phyloP scores from a whole-genome alignment of 2,329 filamentous ascomycete genomes.

The Emergomyces orientalis region DNA sequence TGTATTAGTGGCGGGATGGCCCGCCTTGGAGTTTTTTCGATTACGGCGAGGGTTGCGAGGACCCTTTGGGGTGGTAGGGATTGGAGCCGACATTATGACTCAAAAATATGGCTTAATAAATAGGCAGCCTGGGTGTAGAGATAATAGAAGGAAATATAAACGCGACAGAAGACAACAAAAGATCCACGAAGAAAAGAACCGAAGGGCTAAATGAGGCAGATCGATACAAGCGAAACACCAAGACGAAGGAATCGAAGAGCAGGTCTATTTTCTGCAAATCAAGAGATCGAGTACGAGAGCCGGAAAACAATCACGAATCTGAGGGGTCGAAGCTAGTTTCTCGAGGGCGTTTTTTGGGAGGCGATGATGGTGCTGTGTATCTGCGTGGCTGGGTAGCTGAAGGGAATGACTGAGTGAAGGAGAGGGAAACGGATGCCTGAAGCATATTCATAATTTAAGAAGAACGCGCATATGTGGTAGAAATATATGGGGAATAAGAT shows the following conservation, averaged over 20 bases:
- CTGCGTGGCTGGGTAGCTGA: neutral
- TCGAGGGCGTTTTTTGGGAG: constrained; percentile 5
- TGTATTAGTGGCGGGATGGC: constrained; percentile 12
- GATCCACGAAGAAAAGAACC: constrained; percentile 13
- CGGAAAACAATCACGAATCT: neutral
- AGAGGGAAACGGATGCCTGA: constrained; percentile 5
- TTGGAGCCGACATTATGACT: constrained; percentile 39
- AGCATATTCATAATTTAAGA: constrained; percentile 9
- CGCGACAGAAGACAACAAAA: neutral
- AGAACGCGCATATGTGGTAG: neutral
- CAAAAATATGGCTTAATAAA: constrained; percentile 40
- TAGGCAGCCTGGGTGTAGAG: constrained; percentile 37
- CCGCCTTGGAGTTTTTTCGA: constrained; percentile 27
- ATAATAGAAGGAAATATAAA: constrained; percentile 21
- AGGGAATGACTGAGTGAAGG: neutral
- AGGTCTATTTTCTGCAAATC: neutral
- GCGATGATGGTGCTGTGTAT: neutral
- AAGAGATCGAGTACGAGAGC: neutral
- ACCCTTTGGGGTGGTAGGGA: constrained; percentile 32
- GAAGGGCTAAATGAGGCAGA: constrained; percentile 11
- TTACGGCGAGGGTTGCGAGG: constrained; percentile 30
- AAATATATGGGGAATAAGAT: constrained; percentile 1
- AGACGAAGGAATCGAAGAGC: constrained; percentile 7
- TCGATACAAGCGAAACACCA: constrained; percentile 11
- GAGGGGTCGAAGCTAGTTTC: neutral